phyloP scores from a whole-genome alignment of 345 rosid species.

The Alliaria petiolata region DNA sequence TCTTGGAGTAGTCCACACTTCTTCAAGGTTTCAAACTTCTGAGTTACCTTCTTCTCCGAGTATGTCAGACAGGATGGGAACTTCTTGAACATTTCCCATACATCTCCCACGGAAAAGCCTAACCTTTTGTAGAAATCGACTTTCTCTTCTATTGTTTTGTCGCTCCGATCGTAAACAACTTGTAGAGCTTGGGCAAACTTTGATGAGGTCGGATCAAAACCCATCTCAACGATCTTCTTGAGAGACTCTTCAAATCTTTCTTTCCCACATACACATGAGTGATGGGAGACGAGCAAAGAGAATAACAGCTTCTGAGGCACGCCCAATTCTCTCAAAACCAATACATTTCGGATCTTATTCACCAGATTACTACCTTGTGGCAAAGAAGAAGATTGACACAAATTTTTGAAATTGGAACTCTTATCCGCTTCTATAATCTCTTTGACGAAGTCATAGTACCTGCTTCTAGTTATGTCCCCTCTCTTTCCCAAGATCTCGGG shows the following conservation, averaged over 20 bases:
- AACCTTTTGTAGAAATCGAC: neutral
- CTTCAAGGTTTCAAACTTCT: neutral
- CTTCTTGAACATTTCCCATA: slow-evolving; percentile 28
- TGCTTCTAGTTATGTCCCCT: neutral
- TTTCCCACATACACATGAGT: neutral
- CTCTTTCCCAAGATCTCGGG: slow-evolving; percentile 14
- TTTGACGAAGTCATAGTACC: slow-evolving; percentile 12
- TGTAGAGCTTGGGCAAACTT: slow-evolving; percentile 21
- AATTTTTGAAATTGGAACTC: neutral
- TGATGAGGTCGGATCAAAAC: slow-evolving; percentile 16
- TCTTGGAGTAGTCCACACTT: slow-evolving; percentile 8
- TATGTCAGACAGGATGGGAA: neutral
- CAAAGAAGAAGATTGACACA: slow-evolving; percentile 1
- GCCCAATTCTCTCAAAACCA: slow-evolving; percentile 16
- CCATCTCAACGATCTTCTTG: slow-evolving; percentile 3
- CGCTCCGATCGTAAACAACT: neutral
- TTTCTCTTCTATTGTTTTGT: slow-evolving; percentile 12
- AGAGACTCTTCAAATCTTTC: slow-evolving; percentile 5
- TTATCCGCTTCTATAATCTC: neutral
- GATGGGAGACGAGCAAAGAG: neutral
- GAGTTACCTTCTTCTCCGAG: slow-evolving; percentile 27
- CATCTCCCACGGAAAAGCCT: slow-evolving; percentile 30
- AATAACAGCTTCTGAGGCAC: slow-evolving; percentile 1
- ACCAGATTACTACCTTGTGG: neutral
- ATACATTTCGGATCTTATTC: slow-evolving; percentile 1